Conservation (phyloP, 225 moss, liverwort and hornwort species). For the Pleurozium schreberi region DNA sequence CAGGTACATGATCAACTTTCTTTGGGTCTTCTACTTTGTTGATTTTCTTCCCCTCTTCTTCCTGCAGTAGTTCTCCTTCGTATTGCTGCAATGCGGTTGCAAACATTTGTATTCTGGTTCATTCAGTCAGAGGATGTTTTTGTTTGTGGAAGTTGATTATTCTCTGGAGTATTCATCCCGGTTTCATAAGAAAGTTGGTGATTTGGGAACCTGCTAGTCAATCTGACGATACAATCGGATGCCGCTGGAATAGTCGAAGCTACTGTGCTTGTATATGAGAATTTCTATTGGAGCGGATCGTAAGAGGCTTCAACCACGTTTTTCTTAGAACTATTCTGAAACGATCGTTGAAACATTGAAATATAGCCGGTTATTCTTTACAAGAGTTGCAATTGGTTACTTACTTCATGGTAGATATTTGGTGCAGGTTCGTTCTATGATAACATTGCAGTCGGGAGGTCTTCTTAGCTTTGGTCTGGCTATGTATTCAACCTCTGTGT, state of each 20-base stretch:
- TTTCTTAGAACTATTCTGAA: background rate
- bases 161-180: background rate
- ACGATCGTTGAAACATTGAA: background rate
- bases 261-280: background rate
- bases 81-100: background rate
- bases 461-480: constrained; percentile 80
- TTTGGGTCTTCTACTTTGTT: background rate
- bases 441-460: constrained; percentile 57
- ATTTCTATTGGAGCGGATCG: background rate
- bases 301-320: background rate
- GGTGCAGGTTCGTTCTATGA: constrained; percentile 72
- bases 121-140: background rate
- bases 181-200: background rate
- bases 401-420: background rate
- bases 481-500: constrained; percentile 67
- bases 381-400: background rate
- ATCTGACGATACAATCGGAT: background rate
- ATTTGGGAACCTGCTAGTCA: background rate
- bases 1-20: constrained; percentile 39
- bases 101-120: background rate
- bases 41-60: background rate
- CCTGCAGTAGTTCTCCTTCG: background rate
- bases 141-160: background rate
- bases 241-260: background rate
- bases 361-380: background rate